Conservation (phyloP, 768 basidiomycete genomes). For the Pisolithus albus region DNA sequence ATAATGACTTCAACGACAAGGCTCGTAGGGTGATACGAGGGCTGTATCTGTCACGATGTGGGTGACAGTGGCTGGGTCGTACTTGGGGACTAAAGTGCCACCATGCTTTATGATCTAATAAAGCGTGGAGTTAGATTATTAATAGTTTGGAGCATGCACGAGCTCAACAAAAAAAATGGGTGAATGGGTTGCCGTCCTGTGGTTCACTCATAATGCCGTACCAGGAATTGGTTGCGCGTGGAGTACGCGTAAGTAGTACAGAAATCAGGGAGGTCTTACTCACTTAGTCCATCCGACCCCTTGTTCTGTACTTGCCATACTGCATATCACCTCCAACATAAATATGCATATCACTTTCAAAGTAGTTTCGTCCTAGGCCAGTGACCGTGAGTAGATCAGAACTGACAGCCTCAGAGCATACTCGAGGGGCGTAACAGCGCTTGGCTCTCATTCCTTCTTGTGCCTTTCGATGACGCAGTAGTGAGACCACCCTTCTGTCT, state of each 20-base stretch:
- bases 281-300: constrained; percentile 56
- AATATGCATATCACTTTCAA: constrained; percentile 52
- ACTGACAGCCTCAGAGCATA: constrained; percentile 46
- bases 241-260: neutral
- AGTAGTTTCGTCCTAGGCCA: constrained; percentile 27
- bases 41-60: constrained; percentile 56
- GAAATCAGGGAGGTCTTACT: constrained; percentile 19
- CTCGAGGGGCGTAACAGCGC: constrained; percentile 41
- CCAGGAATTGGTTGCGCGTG: neutral
- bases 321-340: constrained; percentile 54
- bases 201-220: neutral
- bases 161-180: neutral
- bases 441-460: constrained; percentile 35
- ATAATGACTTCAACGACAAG: constrained; percentile 43
- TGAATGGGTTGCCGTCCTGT: neutral
- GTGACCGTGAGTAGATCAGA: constrained; percentile 20
- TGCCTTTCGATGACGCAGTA: constrained; percentile 1
- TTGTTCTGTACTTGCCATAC: constrained; percentile 46
- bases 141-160: neutral
- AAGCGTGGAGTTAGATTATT: constrained; percentile 2
- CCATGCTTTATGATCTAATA: constrained; percentile 58
- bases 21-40: constrained; percentile 25
- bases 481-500: constrained; percentile 6
- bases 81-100: constrained; percentile 52
- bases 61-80: constrained; percentile 50